phyloP scores from a whole-genome alignment of 2,329 filamentous ascomycete genomes.

The Venturia effusa region DNA sequence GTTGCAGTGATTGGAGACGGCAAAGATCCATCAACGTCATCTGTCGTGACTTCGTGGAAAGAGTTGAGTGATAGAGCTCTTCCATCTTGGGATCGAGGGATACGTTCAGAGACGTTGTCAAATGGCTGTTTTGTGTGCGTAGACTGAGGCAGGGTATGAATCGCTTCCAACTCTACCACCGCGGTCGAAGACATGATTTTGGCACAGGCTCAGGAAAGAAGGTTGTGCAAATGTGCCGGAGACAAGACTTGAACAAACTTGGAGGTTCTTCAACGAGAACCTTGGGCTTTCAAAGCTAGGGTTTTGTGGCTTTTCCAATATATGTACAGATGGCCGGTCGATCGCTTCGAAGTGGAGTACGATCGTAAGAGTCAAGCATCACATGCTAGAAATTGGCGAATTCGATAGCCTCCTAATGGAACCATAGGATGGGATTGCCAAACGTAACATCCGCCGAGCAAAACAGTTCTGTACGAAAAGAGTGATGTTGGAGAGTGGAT shows the following conservation, averaged over 20 bases:
- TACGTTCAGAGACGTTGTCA: neutral
- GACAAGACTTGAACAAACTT: too few relatives aligned
- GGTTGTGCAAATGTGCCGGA: neutral
- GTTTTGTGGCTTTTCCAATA: neutral
- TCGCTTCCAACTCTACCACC: neutral
- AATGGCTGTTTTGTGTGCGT: neutral
- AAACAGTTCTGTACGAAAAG: neutral
- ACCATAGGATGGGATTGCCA: neutral
- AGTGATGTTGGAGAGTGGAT: neutral
- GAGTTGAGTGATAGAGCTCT: neutral
- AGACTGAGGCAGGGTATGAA: neutral
- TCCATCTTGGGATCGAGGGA: neutral
- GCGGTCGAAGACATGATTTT: constrained; percentile 2
- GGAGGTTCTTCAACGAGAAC: neutral
- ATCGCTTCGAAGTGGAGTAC: neutral
- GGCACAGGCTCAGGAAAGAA: neutral
- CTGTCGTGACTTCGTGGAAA: neutral
- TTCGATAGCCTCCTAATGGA: neutral
- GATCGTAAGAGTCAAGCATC: neutral
- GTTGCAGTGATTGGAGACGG: constrained; percentile 36
- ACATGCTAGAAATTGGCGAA: neutral
- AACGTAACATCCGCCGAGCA: neutral
- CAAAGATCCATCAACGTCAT: constrained; percentile 17
- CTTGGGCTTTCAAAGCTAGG: neutral
- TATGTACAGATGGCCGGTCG: neutral